A percentile compares a stretch with the other conserved stretches of the same genome.
Evolutionary conservation across 257 asterid genomes (phyloP).

Genomic region (Capsicum pubescens): DNA sequence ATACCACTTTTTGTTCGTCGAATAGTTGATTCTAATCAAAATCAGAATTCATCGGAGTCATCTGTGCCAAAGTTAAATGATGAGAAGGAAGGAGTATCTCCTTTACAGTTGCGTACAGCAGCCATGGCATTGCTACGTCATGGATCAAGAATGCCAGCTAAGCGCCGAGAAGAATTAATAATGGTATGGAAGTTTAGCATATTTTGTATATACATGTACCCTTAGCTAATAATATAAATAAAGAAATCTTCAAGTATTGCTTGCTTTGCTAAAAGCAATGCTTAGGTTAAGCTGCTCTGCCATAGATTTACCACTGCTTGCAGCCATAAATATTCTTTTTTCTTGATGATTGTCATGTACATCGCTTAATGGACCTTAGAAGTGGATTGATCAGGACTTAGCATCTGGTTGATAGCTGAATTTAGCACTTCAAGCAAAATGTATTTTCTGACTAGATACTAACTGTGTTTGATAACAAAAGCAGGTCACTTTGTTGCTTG

Average conservation of each 20-base stretch:
- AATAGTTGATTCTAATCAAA: slow-evolving; percentile 60
- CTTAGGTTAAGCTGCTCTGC: background rate
- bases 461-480: background rate
- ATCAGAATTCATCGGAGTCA: slow-evolving; percentile 41
- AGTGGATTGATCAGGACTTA: background rate
- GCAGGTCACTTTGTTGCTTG: background rate
- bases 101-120: slow-evolving; percentile 85
- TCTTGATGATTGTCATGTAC: background rate
- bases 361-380: background rate
- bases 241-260: slow-evolving; percentile 16
- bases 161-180: slow-evolving; percentile 80
- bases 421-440: slow-evolving; percentile 3
- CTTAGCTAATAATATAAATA: background rate
- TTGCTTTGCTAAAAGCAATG: background rate
- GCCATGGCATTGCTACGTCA: slow-evolving; percentile 95
- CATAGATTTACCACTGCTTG: slow-evolving; percentile 10
- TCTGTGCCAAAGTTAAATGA: slow-evolving; percentile 42
- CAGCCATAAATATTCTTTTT: background rate
- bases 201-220: background rate
- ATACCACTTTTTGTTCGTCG: slow-evolving; percentile 76
- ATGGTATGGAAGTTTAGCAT: slow-evolving; percentile 52
- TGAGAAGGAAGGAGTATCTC: slow-evolving; percentile 82
- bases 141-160: slow-evolving; percentile 81
- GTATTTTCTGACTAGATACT: background rate
- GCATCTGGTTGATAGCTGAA: slow-evolving; percentile 2